phyloP scores from a whole-genome alignment of 306 rosid genomes.

The Sindora glabra region DNA sequence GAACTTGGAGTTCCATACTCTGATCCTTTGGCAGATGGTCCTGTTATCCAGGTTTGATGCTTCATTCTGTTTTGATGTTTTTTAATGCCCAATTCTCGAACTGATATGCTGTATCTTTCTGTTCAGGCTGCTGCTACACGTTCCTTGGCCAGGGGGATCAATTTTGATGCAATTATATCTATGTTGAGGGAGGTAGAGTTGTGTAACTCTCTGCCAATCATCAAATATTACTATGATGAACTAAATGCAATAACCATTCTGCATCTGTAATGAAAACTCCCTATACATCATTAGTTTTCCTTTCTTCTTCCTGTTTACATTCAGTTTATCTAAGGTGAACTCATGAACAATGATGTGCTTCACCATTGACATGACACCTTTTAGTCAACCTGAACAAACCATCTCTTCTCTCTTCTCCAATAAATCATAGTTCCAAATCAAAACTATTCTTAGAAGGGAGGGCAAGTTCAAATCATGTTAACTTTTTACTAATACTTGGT shows the following conservation, averaged over 20 bases:
- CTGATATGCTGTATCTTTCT: constrained; percentile 17
- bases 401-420: neutral
- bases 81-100: constrained; percentile 13
- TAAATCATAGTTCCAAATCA: neutral
- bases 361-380: neutral
- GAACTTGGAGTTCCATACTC: constrained; percentile 92
- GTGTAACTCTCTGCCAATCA: constrained; percentile 8
- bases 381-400: neutral
- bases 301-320: neutral
- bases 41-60: constrained; percentile 79
- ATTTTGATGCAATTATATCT: constrained; percentile 48
- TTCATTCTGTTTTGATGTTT: neutral
- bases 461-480: constrained; percentile 1
- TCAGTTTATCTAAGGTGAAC: neutral
- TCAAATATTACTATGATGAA: neutral
- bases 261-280: neutral
- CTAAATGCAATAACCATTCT: too few relatives aligned
- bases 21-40: constrained; percentile 98
- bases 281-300: neutral
- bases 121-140: constrained; percentile 90
- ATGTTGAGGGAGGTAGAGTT: constrained; percentile 90
- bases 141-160: constrained; percentile 77
- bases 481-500: neutral
- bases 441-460: neutral
- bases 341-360: neutral